Base-by-base conservation (phyloP, 78 protist genomes). In the Guillardia theta region DNA sequence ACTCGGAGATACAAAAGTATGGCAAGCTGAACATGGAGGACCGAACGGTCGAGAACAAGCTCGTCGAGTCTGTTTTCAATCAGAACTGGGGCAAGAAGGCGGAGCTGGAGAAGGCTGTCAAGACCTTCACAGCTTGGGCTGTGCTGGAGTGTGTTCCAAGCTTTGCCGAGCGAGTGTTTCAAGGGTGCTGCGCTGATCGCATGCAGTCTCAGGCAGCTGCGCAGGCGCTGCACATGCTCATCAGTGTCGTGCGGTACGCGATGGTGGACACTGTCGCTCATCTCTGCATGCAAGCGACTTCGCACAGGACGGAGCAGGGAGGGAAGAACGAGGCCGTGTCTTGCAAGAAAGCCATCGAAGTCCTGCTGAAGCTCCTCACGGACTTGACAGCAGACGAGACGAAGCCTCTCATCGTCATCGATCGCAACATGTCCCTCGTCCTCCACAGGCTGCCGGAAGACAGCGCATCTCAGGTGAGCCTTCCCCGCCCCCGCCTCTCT, bases 71-170 rank as follows among this genome's bases (percentile, higher is more conserved):
- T 33, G 41, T 70, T 15, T 70, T 70, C 41, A 70, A 70, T 43
- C 83, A 70, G 83, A 70, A 70, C 83, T 70, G 83, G 83, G 41
- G 83, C 83, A 70, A 70, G 41, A 70, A 24, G 36, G 22, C 33
- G 36, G 45, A 24, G 70, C 27, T 58, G 70, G 70, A 58, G 83
- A 24, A 70, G 83, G 22, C 83, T 9, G 83, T 70, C 3, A 50
- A 10, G 58, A 10, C 30, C 58, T 58, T 24, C 70, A 50, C 58
- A 19, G 15, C 58, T 15, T 27, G 70, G 83, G 83, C 45, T 15
- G 22, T 70, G 4, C 36, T 70, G n/a, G 83, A 70, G 41, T 70
- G 83, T 24, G 83, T 70, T 4, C 83, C 83, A 24, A 3, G n/a
- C n/a, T 70, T 70, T 24, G 22, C 83, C 10, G 83, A 70, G 83